Evolutionary conservation across 1,139 yeast genomes (phyloP), one percentile per base, ranked within the genome.

Genomic region (Diutina neorugosa): DNA sequence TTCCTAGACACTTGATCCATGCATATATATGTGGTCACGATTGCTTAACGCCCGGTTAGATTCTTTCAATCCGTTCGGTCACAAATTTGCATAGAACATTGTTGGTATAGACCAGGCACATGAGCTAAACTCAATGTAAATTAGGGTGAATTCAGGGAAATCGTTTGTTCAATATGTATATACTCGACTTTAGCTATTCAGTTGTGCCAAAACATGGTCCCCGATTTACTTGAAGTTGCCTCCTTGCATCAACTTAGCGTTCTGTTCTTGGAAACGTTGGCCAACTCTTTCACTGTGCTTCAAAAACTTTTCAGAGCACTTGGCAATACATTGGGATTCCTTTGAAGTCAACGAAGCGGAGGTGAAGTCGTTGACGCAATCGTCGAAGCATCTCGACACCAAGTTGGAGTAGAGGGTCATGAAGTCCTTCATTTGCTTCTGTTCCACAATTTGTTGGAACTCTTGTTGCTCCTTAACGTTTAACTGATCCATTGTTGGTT

Each of bases 201-300:
- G 21, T n/a, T 34, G 7, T 34, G 19, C 20, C 37, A 12, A 27
- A 23, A n/a, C 19, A n/a, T 40, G n/a, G 12, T 14, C n/a, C 23
- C 23, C 37, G 27, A 34, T 18, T 31, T 44, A 27, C 31, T 48
- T 44, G 42, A 44, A 43, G 57, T 66, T 70, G 74, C 51, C 51
- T 34, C 51, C 51, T 34, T 48, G 51, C 43, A 21, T 48, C 43
- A 48, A 48, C 44, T 48, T 48, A n/a, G 50, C 51, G 11, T 91
- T 93, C 72, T 91, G 97, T 68, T 93, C 98, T 73, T 93, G 98
- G 90, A 93, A 93, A 73, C 98, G 84, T 71, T 88, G 95, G 52
- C 98, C 98, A 55, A 94, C 96, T 69, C 98, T 85, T 76, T 93
- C 98, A 70, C 94, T 84, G 77, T 93, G 98, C 71, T 93, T 93